Evolutionary conservation across 345 rosid genomes (phyloP).

Genomic region (Excoecaria agallocha): DNA sequence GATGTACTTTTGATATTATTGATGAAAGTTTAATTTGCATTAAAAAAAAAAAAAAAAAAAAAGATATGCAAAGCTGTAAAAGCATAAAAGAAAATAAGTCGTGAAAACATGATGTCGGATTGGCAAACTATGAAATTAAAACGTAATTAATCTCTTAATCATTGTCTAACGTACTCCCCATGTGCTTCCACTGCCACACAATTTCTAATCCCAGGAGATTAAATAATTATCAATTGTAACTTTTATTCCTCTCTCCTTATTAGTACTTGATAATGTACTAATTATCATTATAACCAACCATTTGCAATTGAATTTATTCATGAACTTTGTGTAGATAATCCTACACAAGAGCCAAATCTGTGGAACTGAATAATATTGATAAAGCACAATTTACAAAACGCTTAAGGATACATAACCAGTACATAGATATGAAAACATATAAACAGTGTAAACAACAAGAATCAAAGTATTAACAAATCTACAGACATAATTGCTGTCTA

Average conservation of each 20-base stretch:
- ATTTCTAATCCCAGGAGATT: neutral
- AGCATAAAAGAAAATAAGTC: neutral
- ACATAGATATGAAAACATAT: constrained; percentile 21
- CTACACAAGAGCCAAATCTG: no score
- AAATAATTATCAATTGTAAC: no score
- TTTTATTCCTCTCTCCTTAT: no score
- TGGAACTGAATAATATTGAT: neutral
- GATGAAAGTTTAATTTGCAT: no score
- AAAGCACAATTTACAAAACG: constrained; percentile 25
- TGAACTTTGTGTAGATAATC: no score
- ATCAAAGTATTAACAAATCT: constrained; percentile 24
- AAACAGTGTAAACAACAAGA: constrained; percentile 28
- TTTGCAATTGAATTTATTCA: no score
- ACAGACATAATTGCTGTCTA: constrained; percentile 19
- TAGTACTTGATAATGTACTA: no score
- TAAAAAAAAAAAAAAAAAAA: no score
- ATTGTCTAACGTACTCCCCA: neutral
- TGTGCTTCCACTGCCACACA: constrained; percentile 16
- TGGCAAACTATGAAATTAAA: neutral
- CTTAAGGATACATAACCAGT: constrained; percentile 17
- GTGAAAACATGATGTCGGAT: neutral
- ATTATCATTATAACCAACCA: no score
- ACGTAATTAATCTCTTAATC: neutral
- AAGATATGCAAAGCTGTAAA: neutral
- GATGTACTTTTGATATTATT: no score